phyloP scores from a whole-genome alignment of 345 rosid genomes.

The Cardiospermum halicacabum region DNA sequence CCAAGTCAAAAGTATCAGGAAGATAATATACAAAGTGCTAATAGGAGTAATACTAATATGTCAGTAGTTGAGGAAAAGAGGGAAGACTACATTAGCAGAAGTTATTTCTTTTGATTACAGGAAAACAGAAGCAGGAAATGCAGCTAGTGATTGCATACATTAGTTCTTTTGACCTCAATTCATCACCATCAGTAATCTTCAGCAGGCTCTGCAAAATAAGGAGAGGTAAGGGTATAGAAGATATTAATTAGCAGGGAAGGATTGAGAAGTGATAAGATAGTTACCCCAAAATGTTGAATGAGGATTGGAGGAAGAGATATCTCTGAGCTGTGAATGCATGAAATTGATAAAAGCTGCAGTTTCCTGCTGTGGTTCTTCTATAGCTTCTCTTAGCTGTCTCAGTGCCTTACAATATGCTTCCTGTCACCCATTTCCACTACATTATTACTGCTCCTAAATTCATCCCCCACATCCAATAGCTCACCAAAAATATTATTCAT shows the following conservation, averaged over 20 bases:
- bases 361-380: slow-evolving; percentile 52
- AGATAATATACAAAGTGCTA: not conserved
- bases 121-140: not conserved
- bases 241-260: no score
- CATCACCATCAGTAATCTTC: not conserved
- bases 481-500: no score
- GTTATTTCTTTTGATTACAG: not conserved
- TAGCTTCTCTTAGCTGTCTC: slow-evolving; percentile 42
- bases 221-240: not conserved
- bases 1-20: no score
- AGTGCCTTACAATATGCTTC: slow-evolving; percentile 46
- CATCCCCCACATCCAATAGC: no score
- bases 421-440: slow-evolving; percentile 22
- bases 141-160: not conserved
- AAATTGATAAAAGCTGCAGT: slow-evolving; percentile 37
- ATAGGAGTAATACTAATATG: not conserved
- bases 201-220: not conserved
- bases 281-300: slow-evolving; percentile 23
- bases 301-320: slow-evolving; percentile 18
- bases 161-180: not conserved
- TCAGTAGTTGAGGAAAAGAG: not conserved
- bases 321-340: slow-evolving; percentile 48
- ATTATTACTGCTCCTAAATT: no score
- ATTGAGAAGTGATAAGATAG: not conserved
- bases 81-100: not conserved